These are phyloP conservation scores for Xerocomellus dryophilus DNA, from an alignment of 768 basidiomycete species.

Conservation along the genomic window DNA sequence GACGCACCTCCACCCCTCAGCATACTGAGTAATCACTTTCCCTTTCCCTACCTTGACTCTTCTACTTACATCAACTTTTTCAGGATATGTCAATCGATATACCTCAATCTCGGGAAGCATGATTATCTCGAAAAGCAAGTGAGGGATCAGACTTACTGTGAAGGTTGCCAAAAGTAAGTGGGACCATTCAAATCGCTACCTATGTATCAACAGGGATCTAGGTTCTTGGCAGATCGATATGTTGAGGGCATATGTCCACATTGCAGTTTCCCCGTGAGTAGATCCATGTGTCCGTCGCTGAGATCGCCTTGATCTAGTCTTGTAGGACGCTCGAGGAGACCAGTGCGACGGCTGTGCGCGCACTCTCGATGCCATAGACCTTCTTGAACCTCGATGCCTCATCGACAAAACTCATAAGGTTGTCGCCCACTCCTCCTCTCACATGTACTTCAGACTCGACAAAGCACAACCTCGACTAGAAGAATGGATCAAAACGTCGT, in stretches of 20 bases:
- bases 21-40: conserved; percentile 73
- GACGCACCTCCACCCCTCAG: conserved; percentile 84
- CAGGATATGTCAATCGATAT: conserved; percentile 90
- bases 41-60: neutral
- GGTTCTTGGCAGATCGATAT: conserved; percentile 95
- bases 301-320: neutral
- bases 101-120: conserved; percentile 77
- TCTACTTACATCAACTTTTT: neutral
- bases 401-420: conserved; percentile 78
- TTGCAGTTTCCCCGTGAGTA: conserved; percentile 75
- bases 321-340: conserved; percentile 92
- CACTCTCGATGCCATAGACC: conserved; percentile 89
- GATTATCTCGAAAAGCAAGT: conserved; percentile 75
- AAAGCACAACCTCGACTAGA: conserved; percentile 77
- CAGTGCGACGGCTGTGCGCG: conserved; percentile 94
- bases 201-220: conserved; percentile 28
- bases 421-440: conserved; percentile 71
- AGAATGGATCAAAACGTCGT: conserved; percentile 82
- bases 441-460: conserved; percentile 91
- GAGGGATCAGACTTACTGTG: conserved; percentile 93
- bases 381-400: conserved; percentile 93
- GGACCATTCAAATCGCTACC: neutral
- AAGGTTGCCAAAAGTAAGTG: conserved; percentile 78
- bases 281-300: neutral
- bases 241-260: conserved; percentile 98